Evolutionary conservation across 192 early-diverging fungal species (phyloP).

Genomic region (Anaeromyces robustus): DNA sequence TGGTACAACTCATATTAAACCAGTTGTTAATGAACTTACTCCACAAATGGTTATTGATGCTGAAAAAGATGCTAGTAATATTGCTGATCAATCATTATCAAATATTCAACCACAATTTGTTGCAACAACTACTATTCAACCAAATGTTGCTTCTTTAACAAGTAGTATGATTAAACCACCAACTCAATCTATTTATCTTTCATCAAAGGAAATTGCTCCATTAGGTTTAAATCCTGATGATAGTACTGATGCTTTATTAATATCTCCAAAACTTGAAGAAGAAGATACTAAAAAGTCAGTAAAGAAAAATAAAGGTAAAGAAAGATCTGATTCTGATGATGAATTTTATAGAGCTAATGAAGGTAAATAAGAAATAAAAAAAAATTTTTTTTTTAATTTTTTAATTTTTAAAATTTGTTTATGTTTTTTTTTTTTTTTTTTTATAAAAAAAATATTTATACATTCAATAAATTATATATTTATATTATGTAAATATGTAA

Average conservation of each 20-base stretch:
- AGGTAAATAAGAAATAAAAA: neutral
- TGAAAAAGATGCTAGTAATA: neutral
- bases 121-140: neutral
- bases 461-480: too few species aligned
- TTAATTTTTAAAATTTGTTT: too few species aligned
- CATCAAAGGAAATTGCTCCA: neutral
- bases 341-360: neutral
- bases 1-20: neutral
- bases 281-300: too few species aligned
- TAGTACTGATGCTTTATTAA: neutral
- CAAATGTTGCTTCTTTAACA: neutral
- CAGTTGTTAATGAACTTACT: neutral
- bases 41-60: neutral
- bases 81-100: neutral
- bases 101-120: neutral
- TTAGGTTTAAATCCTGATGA: neutral
- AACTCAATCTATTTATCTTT: neutral
- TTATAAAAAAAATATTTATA: too few species aligned
- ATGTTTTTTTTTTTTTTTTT: too few species aligned
- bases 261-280: neutral
- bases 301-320: neutral
- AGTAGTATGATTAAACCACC: neutral
- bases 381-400: too few species aligned
- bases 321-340: neutral
- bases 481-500: too few species aligned